Evolutionary conservation across 2,329 filamentous ascomycete genomes (phyloP), one percentile per base, ranked within the genome.

Genomic region (Sarocladium oryzae): DNA sequence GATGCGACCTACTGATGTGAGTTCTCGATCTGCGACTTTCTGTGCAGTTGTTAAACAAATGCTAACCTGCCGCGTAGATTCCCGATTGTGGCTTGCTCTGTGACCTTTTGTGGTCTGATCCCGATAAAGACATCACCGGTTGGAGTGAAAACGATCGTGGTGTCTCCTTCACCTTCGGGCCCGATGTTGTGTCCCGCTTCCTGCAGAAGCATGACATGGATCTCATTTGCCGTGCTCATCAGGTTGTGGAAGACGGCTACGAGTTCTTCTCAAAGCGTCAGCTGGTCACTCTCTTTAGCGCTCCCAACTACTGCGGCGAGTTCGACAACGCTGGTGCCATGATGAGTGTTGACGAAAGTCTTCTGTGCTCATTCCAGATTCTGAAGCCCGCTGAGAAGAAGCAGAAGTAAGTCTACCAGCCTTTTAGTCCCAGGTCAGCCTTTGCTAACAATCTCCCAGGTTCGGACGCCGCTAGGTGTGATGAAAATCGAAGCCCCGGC

Each of bases 351-450:
- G 93, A 97, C 68, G 93, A 97, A 79, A 96, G 91, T 70, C 75
- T 99, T 71, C 79, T 99, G 65, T 99, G 93, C 79, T 96, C 91
- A 56, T 99, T 99, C 86, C 93, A 97, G 88, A 97, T 99, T 69
- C 81, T 99, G 77, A 99, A 97, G 79, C 93, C 93, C 66, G 93
- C 93, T 72, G 93, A 99, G 83, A 99, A 99, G 86, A 99, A 99
- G 86, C 92, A 96, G 89, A 97, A 97, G 91, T 97, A 95, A 79
- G 91, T 95, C 69, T 80, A 75, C 78, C 86, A 30, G 28, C 13
- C 13, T 45, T 55, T 57, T 50, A 61, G 56, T 37, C 52, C 52
- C 51, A 63, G 53, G 59, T 60, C 50, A 57, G 55, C 61, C 57
- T 58, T 82, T 85, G 77, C 85, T 76, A 88, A 84, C 79, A 55